These are phyloP conservation scores for Truncatella angustata DNA, from an alignment of 2,329 filamentous ascomycete genomes.

Conservation along the genomic window DNA sequence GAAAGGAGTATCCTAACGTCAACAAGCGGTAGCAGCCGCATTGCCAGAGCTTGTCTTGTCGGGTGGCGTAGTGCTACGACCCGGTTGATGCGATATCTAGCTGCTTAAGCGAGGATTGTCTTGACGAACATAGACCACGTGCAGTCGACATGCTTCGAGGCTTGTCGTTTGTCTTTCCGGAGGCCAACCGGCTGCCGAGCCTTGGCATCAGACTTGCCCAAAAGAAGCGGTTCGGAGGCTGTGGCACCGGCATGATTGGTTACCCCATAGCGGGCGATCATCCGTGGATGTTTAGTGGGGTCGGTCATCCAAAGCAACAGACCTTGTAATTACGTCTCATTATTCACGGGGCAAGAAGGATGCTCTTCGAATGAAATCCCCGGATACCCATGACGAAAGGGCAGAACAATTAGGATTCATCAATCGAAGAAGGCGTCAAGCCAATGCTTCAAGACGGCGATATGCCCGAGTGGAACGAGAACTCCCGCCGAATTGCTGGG, in stretches of 20 bases:
- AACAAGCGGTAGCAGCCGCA: background rate
- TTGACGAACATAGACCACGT: too few relatives aligned
- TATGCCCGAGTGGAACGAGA: too few relatives aligned
- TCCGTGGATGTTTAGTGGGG: background rate
- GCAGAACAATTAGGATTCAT: too few relatives aligned
- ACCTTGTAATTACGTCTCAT: too few relatives aligned
- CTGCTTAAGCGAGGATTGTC: background rate
- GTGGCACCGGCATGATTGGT: conserved; percentile 7
- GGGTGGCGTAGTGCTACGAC: background rate
- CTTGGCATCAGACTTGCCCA: background rate
- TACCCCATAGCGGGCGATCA: background rate
- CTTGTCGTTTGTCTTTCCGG: too few relatives aligned
- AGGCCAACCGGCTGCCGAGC: background rate
- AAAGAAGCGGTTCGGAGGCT: conserved; percentile 5
- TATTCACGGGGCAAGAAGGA: too few relatives aligned
- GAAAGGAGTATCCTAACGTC: too few relatives aligned
- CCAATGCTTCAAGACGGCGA: too few relatives aligned
- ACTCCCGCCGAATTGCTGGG: background rate
- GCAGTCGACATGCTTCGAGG: too few relatives aligned
- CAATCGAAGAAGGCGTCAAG: too few relatives aligned
- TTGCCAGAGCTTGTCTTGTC: background rate
- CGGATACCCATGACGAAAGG: too few relatives aligned
- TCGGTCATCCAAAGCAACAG: background rate
- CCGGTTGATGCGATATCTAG: background rate
- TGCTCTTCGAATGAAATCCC: too few relatives aligned